These are phyloP conservation scores for Geotrichum bryndzae DNA, from an alignment of 1,139 yeast species.

Conservation along the genomic window DNA sequence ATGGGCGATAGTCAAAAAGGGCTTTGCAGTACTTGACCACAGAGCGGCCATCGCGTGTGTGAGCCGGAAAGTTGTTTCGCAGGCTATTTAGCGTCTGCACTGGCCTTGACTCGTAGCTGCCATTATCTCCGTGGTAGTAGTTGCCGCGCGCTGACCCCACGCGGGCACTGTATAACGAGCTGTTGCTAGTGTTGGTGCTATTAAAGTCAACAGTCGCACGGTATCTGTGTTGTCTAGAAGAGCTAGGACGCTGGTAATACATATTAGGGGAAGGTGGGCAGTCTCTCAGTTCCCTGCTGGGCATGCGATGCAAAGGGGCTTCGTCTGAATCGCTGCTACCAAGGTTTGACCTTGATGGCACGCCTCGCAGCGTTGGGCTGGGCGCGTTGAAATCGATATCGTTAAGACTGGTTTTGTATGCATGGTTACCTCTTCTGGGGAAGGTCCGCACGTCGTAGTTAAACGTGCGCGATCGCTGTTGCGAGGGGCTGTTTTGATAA, in stretches of 20 bases:
- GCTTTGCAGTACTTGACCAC: conserved; percentile 61
- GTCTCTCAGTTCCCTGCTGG: background rate
- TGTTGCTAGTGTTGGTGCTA: background rate
- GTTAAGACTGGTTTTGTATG: background rate
- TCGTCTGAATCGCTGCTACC: background rate
- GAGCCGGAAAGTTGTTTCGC: conserved; percentile 31
- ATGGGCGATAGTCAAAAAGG: conserved; percentile 64
- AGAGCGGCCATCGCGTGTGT: conserved; percentile 43
- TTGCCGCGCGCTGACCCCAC: conserved; percentile 1
- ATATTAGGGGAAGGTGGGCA: background rate
- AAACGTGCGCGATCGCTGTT: background rate
- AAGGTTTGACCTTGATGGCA: background rate
- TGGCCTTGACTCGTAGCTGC: background rate
- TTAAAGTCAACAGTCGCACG: background rate
- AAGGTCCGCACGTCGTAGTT: background rate
- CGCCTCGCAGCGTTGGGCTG: background rate
- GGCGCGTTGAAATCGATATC: background rate
- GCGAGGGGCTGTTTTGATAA: background rate
- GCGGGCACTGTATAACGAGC: background rate
- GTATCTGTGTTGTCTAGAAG: background rate
- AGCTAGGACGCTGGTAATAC: background rate
- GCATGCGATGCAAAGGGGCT: background rate
- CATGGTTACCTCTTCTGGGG: background rate
- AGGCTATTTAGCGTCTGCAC: background rate
- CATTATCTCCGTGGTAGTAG: background rate